A percentile compares a stretch with the other conserved stretches of the same genome.
phyloP scores from a whole-genome alignment of 768 basidiomycete genomes.

The Termitomyces sp. region DNA sequence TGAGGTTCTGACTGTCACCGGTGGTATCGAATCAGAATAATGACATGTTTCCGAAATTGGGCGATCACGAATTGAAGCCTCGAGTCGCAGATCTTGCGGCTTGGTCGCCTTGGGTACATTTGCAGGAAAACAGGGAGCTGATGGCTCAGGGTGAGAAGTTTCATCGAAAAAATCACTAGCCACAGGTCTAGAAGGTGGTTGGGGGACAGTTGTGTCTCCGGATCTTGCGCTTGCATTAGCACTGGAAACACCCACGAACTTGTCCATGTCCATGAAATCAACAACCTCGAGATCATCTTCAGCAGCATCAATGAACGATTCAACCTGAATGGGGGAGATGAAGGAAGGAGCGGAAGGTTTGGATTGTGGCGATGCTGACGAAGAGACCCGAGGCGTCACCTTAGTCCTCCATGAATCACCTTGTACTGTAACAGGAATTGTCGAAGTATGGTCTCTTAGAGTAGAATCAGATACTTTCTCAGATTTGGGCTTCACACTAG shows the following conservation, averaged over 20 bases:
- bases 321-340: constrained; percentile 30
- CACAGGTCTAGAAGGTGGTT: constrained; percentile 41
- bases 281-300: constrained; percentile 73
- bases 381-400: neutral
- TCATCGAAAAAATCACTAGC: constrained; percentile 78
- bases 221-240: constrained; percentile 16
- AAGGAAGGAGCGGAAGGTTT: constrained; percentile 24
- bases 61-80: neutral
- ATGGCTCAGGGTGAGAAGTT: constrained; percentile 3
- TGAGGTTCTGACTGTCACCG: neutral
- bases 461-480: neutral
- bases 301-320: constrained; percentile 37
- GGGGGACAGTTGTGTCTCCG: constrained; percentile 12
- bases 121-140: constrained; percentile 27
- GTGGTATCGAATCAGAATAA: neutral
- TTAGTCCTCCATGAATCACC: constrained; percentile 68
- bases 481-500: neutral
- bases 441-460: constrained; percentile 12
- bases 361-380: neutral
- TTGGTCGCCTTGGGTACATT: constrained; percentile 31
- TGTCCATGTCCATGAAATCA: constrained; percentile 73
- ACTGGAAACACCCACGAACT: constrained; percentile 49
- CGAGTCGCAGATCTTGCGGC: constrained; percentile 2
- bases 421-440: constrained; percentile 28
- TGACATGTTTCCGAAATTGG: neutral